A percentile compares a stretch with the other conserved stretches of the same genome.
Evolutionary conservation across 2,329 filamentous ascomycete species (phyloP).

Genomic region (Teratosphaeria zuluensis): DNA sequence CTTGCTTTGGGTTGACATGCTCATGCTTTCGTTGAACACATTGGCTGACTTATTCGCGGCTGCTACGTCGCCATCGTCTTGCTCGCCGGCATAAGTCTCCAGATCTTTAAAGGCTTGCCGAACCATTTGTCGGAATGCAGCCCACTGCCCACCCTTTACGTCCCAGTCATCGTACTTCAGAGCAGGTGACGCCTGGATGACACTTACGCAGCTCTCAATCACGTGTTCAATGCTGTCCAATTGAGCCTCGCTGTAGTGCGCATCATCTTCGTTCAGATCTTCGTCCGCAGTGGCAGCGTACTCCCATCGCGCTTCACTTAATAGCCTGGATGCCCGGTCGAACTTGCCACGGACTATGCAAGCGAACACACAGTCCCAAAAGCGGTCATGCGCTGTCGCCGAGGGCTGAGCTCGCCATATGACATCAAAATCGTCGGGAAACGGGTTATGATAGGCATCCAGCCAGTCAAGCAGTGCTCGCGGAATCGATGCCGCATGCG

Average conservation of each 20-base stretch:
- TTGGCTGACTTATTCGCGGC: constrained; percentile 19
- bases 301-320: constrained; percentile 69
- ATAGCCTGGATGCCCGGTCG: constrained; percentile 52
- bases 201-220: constrained; percentile 55
- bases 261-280: constrained; percentile 52
- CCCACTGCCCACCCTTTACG: constrained; percentile 72
- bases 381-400: constrained; percentile 65
- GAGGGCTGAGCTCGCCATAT: constrained; percentile 58
- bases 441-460: constrained; percentile 62
- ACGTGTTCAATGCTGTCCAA: constrained; percentile 70
- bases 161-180: constrained; percentile 65
- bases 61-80: constrained; percentile 31
- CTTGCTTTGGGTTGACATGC: constrained; percentile 51
- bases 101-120: constrained; percentile 60
- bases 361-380: constrained; percentile 77
- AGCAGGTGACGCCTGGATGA: constrained; percentile 66
- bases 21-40: constrained; percentile 43
- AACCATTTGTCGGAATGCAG: constrained; percentile 67
- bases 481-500: constrained; percentile 47
- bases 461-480: constrained; percentile 78
- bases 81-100: constrained; percentile 59
- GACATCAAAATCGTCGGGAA: constrained; percentile 55
- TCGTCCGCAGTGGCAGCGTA: constrained; percentile 51
- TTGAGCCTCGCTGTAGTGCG: constrained; percentile 60
- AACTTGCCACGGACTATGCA: constrained; percentile 68